phyloP scores from a whole-genome alignment of 1,139 yeast species.

The Suhomyces maxii region DNA sequence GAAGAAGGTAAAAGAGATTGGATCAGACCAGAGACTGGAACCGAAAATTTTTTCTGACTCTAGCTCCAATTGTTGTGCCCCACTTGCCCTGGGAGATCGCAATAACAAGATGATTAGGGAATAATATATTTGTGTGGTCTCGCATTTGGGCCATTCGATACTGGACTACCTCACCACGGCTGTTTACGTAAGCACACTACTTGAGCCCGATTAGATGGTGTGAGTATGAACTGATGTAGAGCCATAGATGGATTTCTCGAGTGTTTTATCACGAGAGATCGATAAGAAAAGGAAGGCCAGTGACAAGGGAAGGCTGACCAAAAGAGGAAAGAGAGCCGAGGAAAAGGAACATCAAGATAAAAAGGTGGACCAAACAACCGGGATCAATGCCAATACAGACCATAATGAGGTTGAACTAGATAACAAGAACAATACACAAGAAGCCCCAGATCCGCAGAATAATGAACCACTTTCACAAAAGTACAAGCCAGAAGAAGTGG shows the following conservation, averaged over 20 bases:
- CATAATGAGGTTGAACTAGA: neutral
- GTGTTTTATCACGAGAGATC: slow-evolving; percentile 35
- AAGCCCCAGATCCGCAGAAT: too few species aligned
- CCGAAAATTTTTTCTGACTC: too few species aligned
- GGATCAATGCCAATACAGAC: neutral
- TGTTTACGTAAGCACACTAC: slow-evolving; percentile 7
- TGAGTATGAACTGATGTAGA: neutral
- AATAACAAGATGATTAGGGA: too few species aligned
- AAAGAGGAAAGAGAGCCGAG: slow-evolving; percentile 2
- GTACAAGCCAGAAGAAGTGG: slow-evolving; percentile 10
- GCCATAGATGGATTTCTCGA: slow-evolving; percentile 32
- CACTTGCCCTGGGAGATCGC: too few species aligned
- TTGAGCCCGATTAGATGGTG: slow-evolving; percentile 1
- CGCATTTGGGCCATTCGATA: too few species aligned
- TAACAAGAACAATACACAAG: neutral
- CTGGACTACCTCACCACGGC: too few species aligned
- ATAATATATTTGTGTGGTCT: too few species aligned
- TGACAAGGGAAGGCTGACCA: neutral
- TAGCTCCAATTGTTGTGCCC: too few species aligned
- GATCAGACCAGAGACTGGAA: too few species aligned
- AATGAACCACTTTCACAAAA: neutral
- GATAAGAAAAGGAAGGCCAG: slow-evolving; percentile 25
- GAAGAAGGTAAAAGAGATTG: too few species aligned
- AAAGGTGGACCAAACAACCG: neutral
- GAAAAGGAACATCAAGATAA: slow-evolving; percentile 7